phyloP scores from a whole-genome alignment of 2,329 filamentous ascomycete genomes.

The Aureobasidium sp. region DNA sequence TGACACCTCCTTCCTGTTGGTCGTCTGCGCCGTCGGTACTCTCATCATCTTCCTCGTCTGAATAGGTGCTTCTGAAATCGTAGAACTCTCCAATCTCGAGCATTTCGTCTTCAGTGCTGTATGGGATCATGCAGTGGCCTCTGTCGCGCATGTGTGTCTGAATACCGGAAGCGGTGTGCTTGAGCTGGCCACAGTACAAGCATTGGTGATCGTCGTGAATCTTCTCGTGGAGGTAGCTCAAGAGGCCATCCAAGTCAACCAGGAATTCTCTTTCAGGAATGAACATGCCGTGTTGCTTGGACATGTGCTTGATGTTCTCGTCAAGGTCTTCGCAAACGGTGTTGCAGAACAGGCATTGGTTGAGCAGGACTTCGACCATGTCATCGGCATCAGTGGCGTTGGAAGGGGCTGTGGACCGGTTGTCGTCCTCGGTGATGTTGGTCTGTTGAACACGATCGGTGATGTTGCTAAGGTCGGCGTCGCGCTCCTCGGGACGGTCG shows the following conservation, averaged over 20 bases:
- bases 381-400: slow-evolving; percentile 23
- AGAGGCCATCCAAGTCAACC: slow-evolving; percentile 69
- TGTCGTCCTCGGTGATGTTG: slow-evolving; percentile 38
- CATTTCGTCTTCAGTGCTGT: slow-evolving; percentile 78
- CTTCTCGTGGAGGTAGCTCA: slow-evolving; percentile 69
- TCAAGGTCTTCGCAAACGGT: slow-evolving; percentile 65
- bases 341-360: slow-evolving; percentile 83
- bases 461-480: slow-evolving; percentile 64
- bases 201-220: slow-evolving; percentile 76
- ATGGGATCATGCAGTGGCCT: slow-evolving; percentile 94
- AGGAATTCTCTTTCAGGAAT: slow-evolving; percentile 83
- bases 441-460: slow-evolving; percentile 68
- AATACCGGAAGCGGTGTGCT: slow-evolving; percentile 67
- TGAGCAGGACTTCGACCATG: slow-evolving; percentile 32
- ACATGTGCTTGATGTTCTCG: slow-evolving; percentile 84
- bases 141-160: slow-evolving; percentile 98
- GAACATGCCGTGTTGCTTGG: slow-evolving; percentile 88
- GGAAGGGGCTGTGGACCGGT: slow-evolving; percentile 12
- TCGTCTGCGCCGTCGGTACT: slow-evolving; percentile 43
- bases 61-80: slow-evolving; percentile 93
- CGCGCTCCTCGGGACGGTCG: slow-evolving; percentile 51
- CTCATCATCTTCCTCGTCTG: slow-evolving; percentile 61
- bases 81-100: slow-evolving; percentile 94
- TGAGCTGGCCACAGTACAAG: slow-evolving; percentile 75
- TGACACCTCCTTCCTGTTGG: slow-evolving; percentile 49